Base-by-base conservation (phyloP, 768 basidiomycete genomes). In the Mycena filopes region DNA sequence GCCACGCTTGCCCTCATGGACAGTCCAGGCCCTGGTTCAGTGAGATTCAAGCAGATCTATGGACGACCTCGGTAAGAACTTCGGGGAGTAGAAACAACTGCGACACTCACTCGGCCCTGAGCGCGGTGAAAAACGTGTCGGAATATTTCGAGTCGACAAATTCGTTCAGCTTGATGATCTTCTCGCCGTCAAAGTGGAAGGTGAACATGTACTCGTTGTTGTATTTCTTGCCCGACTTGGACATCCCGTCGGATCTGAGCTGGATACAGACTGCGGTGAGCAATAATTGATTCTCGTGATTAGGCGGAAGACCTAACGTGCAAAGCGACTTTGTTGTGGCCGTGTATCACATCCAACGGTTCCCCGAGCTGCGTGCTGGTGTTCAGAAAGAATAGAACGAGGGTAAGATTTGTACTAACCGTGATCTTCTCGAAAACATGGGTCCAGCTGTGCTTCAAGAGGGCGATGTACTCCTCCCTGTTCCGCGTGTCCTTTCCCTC, bases 121-220 rank as follows among this genome's bases (percentile, higher is more conserved):
- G 41, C 1, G 38, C 38, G 43, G 46, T 36, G 28, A 59, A 59
- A 36, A 25, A 59, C 1, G 10, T 33, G 6, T 11, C 11, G 12
- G 47, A 38, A 25, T 59, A 59, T 23, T 59, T 72, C 2, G 68
- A 61, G 42, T 72, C 71, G 8, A 59, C 58, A 40, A 70, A 72
- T 42, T 70, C 66, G 26, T 55, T 60, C 31, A 66, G 42, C 9
- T 55, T 59, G 57, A 58, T 41, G 41, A 72, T 70, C 55, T 61
- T 57, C 48, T 68, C 54, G 4, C 43, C 46, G 20, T 60, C 38
- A 28, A 66, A 70, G 2, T 57, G 60, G 61, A 72, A 67, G 15
- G 65, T 68, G 40, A 65, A 63, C 15, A 63, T 66, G 55, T 72
- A 72, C 41, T 72, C 71, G 43, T 61, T 66, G 20, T 55, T 56